These are phyloP conservation scores for Monosporascus cannonballus DNA, from an alignment of 2,329 filamentous ascomycete genomes.

Conservation along the genomic window DNA sequence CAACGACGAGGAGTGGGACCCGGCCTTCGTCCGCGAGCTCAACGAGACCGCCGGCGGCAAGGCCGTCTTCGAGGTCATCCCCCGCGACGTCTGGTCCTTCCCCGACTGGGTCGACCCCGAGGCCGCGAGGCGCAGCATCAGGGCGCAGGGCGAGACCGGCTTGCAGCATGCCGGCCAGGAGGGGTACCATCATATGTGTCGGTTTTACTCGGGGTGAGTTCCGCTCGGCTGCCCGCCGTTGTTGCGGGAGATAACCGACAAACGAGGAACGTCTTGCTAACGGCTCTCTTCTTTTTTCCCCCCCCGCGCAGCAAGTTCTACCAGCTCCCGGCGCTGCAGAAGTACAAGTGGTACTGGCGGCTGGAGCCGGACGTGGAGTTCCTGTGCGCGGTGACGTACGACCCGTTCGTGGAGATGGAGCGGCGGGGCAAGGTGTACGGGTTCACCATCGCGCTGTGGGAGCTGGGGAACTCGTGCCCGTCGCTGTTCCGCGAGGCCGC, in stretches of 20 bases:
- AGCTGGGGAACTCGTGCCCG: slow-evolving; percentile 35
- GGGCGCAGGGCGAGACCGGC: slow-evolving; percentile 24
- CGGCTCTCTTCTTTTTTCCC: background rate
- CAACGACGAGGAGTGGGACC: slow-evolving; percentile 37
- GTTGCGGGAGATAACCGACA: too few species aligned
- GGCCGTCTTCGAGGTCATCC: slow-evolving; percentile 36
- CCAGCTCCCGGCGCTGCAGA: slow-evolving; percentile 32
- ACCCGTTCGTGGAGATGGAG: slow-evolving; percentile 41
- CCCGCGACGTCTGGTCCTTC: slow-evolving; percentile 33
- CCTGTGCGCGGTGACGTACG: slow-evolving; percentile 40
- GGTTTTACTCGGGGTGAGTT: slow-evolving; percentile 38
- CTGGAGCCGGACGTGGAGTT: slow-evolving; percentile 39
- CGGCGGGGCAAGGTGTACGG: slow-evolving; percentile 37
- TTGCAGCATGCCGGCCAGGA: slow-evolving; percentile 33
- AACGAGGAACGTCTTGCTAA: background rate
- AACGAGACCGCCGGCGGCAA: slow-evolving; percentile 30
- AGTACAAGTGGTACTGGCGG: slow-evolving; percentile 43
- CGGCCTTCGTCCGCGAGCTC: slow-evolving; percentile 31
- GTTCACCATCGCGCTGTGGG: slow-evolving; percentile 37
- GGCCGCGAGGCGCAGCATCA: slow-evolving; percentile 26
- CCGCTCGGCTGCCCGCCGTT: too few species aligned
- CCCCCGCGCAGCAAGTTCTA: slow-evolving; percentile 32
- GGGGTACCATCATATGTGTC: slow-evolving; percentile 37
- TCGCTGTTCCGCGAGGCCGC: slow-evolving; percentile 34
- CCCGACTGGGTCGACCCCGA: slow-evolving; percentile 28